Conservation (phyloP, 2,329 filamentous ascomycete genomes). For the Claviceps monticola region DNA sequence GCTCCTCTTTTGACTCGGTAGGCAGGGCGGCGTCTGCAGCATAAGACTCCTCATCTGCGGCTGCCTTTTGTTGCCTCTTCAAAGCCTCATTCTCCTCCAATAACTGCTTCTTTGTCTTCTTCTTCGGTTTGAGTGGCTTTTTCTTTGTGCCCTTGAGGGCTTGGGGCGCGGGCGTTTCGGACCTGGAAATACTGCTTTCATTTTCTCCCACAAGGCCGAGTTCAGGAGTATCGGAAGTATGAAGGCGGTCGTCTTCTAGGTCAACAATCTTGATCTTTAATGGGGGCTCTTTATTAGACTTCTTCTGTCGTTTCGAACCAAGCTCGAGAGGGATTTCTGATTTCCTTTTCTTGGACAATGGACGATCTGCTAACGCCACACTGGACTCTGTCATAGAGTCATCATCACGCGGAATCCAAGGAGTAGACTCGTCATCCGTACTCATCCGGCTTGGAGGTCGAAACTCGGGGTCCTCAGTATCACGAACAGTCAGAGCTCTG, state of each 20-base stretch:
- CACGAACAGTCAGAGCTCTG: conserved; percentile 43
- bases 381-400: conserved; percentile 61
- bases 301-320: conserved; percentile 68
- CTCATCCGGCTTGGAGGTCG: conserved; percentile 63
- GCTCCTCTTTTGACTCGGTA: conserved; percentile 14
- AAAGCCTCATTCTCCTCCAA: conserved; percentile 53
- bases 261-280: conserved; percentile 51
- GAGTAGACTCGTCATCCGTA: conserved; percentile 39
- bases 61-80: conserved; percentile 39
- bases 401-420: conserved; percentile 38
- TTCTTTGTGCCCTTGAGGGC: conserved; percentile 41
- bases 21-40: conserved; percentile 29
- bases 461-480: conserved; percentile 78
- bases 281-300: conserved; percentile 57
- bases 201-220: conserved; percentile 29
- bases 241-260: conserved; percentile 30
- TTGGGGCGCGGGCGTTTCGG: conserved; percentile 31
- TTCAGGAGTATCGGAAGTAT: conserved; percentile 38
- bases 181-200: conserved; percentile 26
- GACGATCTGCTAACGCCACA: conserved; percentile 46
- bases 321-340: conserved; percentile 51
- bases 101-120: conserved; percentile 66
- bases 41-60: conserved; percentile 18
- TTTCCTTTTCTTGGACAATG: conserved; percentile 55
- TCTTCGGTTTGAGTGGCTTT: conserved; percentile 45